Base-by-base conservation (phyloP, 805 yeast species). In the Ogataea chonburiensis region DNA sequence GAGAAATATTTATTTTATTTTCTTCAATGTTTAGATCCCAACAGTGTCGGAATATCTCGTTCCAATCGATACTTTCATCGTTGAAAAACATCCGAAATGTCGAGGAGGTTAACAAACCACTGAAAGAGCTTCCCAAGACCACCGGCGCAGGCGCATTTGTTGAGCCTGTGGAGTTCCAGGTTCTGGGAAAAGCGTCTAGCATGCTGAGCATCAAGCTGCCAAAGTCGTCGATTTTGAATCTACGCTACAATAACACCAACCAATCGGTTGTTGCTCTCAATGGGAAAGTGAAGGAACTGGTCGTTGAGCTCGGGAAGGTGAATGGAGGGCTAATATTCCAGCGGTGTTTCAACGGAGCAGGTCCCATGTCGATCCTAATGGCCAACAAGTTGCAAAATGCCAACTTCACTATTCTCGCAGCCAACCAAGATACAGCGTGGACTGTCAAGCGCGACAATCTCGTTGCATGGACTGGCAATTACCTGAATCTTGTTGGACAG, bases 381-480 rank as follows among this genome's bases (percentile, higher is more conserved):
- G 58, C 71, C n/a, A 63, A 64, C 20, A 64, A 55, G 34, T 45
- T 57, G 4, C 58, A 57, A n/a, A 49, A 49, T 26, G 42, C 58
- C 19, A 61, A 60, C 37, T 71, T 65, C 40, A 44, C 66, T 1
- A 52, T 66, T 1, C 40, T 69, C 3, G 55, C 61, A 5, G 38
- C 63, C 3, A 46, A 49, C 7, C 45, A 45, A 11, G 31, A 36
- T 2, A 49, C 48, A 9, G 26, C 40, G 11, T 71, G 77, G 77
- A 49, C 49, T 5, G 54, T 71, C 12, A 63, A 57, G 20, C 61
- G 61, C 30, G 55, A 59, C 10, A 55, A 55, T 34, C 41, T 73
- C 8, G 56, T 71, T 9, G 74, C 76, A 5, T 73, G 77, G 77
- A 57, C 71, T 1, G 77, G 75, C 1, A 64, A 58, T 31, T 51